Evolutionary conservation across 768 basidiomycete genomes (phyloP), one percentile per base, ranked within the genome.

Genomic region (Dioszegia hungarica): DNA sequence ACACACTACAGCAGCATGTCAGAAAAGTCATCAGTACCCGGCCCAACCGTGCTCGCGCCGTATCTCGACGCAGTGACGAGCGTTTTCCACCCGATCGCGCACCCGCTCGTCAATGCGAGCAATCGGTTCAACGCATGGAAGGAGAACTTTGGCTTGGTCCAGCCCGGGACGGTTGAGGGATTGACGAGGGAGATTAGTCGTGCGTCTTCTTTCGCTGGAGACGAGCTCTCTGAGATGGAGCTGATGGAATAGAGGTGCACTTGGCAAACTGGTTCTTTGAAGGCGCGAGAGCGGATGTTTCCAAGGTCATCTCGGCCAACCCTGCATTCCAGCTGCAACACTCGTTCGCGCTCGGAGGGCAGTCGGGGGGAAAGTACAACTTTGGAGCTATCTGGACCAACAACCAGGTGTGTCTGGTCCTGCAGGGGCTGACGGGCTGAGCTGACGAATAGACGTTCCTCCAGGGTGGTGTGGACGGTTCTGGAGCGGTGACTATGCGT

Each of bases 301-400:
- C 89, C 45, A 99, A 98, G 79, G 86, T 83, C 66, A 81, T 98
- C 66, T 94, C 91, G 27, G 82, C 87, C 76, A 89, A 85, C 76
- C 95, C 95, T n/a, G 84, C 89, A 48, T 98, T 98, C 83, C 94
- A 98, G 80, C 88, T 97, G 67, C 93, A 92, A 59, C 95, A 99
- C 77, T 89, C 91, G 22, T 97, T 99, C 79, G 82, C 86, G 57
- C 80, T 97, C 56, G 40, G 38, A 8, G 36, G 38, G 8, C 36
- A 39, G 27, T 19, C 43, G 17, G 28, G 31, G n/a, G 95, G 90
- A 19, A 87, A 87, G 28, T 99, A 99, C 78, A 92, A 90, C 77
- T 97, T 98, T 73, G 89, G 88, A 56, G 90, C 92, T 10, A 83
- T 95, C 48, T 97, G 87, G 78, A 92, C 88, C 14, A 94, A 86